Base-by-base conservation (phyloP, 495 filamentous ascomycete species). In the Aspergillus conjunctus region DNA sequence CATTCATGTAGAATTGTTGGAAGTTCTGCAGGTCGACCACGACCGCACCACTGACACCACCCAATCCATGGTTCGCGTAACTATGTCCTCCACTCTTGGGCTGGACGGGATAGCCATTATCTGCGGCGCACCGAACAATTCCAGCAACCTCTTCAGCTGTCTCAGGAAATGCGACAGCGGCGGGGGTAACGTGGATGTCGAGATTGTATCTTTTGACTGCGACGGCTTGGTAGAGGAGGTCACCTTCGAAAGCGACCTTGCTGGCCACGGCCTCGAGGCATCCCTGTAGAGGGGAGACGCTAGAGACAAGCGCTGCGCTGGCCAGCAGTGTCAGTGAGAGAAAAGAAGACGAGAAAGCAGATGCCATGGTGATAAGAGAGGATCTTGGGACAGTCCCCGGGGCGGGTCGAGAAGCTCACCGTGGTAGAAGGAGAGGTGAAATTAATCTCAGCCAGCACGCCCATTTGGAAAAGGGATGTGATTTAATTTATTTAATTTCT, bases 1-100 rank as follows among this genome's bases (percentile, higher is more conserved):
- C 71, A 64, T 91, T 83, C 52, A 87, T 69, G 6, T 46, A 65
- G 61, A 88, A 76, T 12, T 82, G 66, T 58, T 87, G 75, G 41
- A 83, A 66, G 45, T 78, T 63, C 48, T 76, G 63, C 9, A 83
- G 46, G 61, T 83, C 71, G 45, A 84, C 65, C 2, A 80, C 74
- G 12, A 84, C 66, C 4, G 73, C 74, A 2, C 74, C 74, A 48
- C 77, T 65, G 14, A 56, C 44, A 31, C 81, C 79, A 33, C 80
- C 81, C 4, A 85, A 68, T 14, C 83, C 72, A 64, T 82, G 82
- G 5, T 83, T 86, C 2, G 78, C 85, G 73, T 88, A 91, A 14
- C 86, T 90, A 67, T 92, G 91, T 1, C 91, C 91, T 14, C 90
- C 90, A 41, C 83, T 85, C 63, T 80, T 84, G 10, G 89, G 77